A percentile compares a stretch with the other conserved stretches of the same genome.
Evolutionary conservation across 805 yeast species (phyloP).

Genomic region (Ogataea thermomethanolica): DNA sequence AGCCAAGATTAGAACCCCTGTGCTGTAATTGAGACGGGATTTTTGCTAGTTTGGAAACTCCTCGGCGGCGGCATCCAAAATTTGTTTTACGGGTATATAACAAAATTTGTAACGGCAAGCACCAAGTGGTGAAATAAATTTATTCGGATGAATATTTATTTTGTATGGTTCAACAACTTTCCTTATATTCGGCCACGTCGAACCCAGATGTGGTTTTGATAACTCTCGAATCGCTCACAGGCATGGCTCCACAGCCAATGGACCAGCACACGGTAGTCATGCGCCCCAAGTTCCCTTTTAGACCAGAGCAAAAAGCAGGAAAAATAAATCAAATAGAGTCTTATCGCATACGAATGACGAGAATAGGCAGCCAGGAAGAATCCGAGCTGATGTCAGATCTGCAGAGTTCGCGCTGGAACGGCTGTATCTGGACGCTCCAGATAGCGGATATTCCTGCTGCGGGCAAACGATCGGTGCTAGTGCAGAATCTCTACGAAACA

Average conservation of each 20-base stretch:
- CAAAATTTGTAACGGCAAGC: not conserved
- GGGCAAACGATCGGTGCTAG: conserved; percentile 59
- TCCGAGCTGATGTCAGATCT: conserved; percentile 17
- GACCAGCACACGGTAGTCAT: conserved; percentile 48
- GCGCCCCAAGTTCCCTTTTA: conserved; percentile 48
- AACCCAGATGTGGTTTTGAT: conserved; percentile 42
- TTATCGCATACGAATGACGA: conserved; percentile 46
- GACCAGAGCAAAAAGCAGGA: conserved; percentile 52
- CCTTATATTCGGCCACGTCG: conserved; percentile 41
- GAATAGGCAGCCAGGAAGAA: conserved; percentile 40
- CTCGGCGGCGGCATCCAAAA: too few species aligned
- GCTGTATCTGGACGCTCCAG: conserved; percentile 57
- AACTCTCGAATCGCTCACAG: conserved; percentile 52
- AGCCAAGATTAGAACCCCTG: conserved; percentile 33
- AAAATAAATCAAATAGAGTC: conserved; percentile 57
- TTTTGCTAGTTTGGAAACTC: too few species aligned
- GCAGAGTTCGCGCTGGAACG: conserved; percentile 15
- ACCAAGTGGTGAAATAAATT: not conserved
- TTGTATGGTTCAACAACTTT: conserved; percentile 52
- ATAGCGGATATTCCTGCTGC: conserved; percentile 74
- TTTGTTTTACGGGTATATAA: too few species aligned
- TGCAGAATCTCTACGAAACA: conserved; percentile 66
- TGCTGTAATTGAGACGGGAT: conserved; percentile 6
- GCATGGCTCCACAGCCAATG: conserved; percentile 42
- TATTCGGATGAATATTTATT: not conserved